These are phyloP conservation scores for Austroboletus festivus DNA, from an alignment of 768 basidiomycete species.

Conservation along the genomic window DNA sequence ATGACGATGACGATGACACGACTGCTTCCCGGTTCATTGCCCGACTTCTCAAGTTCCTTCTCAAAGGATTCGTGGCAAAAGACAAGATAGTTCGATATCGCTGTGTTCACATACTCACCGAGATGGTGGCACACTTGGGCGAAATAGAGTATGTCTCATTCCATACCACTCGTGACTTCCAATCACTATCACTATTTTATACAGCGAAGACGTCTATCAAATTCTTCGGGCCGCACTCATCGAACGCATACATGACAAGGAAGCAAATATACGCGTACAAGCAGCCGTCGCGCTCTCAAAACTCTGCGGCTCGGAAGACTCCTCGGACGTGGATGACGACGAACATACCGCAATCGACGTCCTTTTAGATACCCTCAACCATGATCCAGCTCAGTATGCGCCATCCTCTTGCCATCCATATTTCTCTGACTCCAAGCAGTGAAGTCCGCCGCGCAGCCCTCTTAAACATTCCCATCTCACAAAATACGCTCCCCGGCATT, in stretches of 20 bases:
- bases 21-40: conserved; percentile 65
- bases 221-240: conserved; percentile 60
- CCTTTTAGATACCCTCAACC: conserved; percentile 62
- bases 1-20: conserved; percentile 64
- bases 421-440: conserved; percentile 36
- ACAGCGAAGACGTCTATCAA: conserved; percentile 74
- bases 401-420: not conserved
- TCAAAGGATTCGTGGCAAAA: conserved; percentile 78
- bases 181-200: not conserved
- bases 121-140: conserved; percentile 77
- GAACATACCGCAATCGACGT: conserved; percentile 48
- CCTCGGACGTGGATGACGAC: conserved; percentile 49
- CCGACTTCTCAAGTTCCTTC: conserved; percentile 64
- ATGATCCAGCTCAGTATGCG: conserved; percentile 76
- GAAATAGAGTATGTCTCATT: conserved; percentile 70
- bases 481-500: conserved; percentile 57
- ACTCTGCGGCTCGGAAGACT: conserved; percentile 68
- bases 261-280: conserved; percentile 70
- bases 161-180: not conserved
- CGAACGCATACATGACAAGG: conserved; percentile 77
- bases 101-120: conserved; percentile 69
- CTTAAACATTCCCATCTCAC: conserved; percentile 61
- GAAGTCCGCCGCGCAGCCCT: conserved; percentile 85
- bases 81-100: conserved; percentile 87
- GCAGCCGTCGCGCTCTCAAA: conserved; percentile 78